A percentile compares a stretch with the other conserved stretches of the same genome.
phyloP scores from a whole-genome alignment of 202 grass and related monocot genomes.

The Setaria italica region DNA sequence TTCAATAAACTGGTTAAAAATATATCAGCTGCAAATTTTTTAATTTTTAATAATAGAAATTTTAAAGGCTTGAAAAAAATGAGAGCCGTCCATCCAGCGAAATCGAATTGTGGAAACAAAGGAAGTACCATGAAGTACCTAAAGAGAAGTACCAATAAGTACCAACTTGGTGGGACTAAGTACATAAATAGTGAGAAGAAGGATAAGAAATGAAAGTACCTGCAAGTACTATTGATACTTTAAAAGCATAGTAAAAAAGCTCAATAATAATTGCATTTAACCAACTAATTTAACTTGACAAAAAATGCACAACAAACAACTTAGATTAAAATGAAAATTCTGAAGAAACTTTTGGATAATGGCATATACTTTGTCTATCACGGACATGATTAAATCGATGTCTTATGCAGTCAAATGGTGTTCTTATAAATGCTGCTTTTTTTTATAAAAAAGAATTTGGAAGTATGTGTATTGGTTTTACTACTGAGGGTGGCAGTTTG shows the following conservation, averaged over 20 bases:
- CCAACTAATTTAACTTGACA: neutral
- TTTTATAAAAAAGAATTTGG: neutral
- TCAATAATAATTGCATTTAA: neutral
- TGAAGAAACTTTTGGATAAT: neutral
- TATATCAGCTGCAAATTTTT: neutral
- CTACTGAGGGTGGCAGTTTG: neutral
- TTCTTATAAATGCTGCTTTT: neutral
- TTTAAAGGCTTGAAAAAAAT: no score
- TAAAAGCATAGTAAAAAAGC: no score
- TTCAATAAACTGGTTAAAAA: neutral
- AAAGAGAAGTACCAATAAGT: no score
- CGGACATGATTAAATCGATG: neutral
- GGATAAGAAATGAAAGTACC: no score
- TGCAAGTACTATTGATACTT: no score
- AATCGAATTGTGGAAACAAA: no score
- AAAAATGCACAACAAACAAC: neutral
- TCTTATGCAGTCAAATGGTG: neutral
- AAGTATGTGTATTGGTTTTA: neutral
- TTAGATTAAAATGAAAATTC: neutral
- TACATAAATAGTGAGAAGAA: no score
- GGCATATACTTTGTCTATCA: neutral
- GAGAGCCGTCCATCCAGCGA: no score
- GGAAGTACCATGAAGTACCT: no score
- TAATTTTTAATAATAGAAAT: no score
- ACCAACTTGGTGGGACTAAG: no score